A percentile compares a stretch with the other conserved stretches of the same genome.
phyloP scores from a whole-genome alignment of 2,329 filamentous ascomycete species.

The Stromatinia cepivora region DNA sequence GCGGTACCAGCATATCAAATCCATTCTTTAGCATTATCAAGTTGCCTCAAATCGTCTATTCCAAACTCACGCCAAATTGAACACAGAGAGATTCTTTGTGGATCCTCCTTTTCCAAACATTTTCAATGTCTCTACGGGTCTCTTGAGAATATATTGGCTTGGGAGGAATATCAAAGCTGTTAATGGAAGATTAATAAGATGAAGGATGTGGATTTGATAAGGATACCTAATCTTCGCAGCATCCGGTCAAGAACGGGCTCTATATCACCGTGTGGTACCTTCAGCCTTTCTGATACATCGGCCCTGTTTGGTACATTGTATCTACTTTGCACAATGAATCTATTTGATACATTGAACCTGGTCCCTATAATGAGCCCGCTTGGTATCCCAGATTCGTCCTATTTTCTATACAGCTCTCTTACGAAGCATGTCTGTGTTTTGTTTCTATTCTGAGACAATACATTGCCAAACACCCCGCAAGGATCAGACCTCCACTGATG shows the following conservation, averaged over 20 bases:
- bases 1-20: background rate
- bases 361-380: background rate
- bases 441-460: conserved; percentile 64
- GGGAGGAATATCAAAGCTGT: background rate
- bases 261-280: background rate
- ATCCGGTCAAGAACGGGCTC: background rate
- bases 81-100: background rate
- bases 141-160: background rate
- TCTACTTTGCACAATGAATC: background rate
- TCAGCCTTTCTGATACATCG: background rate
- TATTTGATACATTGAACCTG: background rate
- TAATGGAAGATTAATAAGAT: background rate
- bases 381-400: background rate
- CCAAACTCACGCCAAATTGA: background rate
- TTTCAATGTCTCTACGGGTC: background rate
- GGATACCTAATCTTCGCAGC: background rate
- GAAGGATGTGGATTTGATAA: background rate
- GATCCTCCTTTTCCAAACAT: background rate
- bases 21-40: background rate
- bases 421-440: conserved; percentile 58
- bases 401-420: conserved; percentile 9
- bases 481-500: conserved; percentile 56
- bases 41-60: background rate
- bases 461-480: conserved; percentile 60
- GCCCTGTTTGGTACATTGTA: background rate